Base-by-base conservation (phyloP, 139 green algal species). In the Desmodesmus armatus region DNA sequence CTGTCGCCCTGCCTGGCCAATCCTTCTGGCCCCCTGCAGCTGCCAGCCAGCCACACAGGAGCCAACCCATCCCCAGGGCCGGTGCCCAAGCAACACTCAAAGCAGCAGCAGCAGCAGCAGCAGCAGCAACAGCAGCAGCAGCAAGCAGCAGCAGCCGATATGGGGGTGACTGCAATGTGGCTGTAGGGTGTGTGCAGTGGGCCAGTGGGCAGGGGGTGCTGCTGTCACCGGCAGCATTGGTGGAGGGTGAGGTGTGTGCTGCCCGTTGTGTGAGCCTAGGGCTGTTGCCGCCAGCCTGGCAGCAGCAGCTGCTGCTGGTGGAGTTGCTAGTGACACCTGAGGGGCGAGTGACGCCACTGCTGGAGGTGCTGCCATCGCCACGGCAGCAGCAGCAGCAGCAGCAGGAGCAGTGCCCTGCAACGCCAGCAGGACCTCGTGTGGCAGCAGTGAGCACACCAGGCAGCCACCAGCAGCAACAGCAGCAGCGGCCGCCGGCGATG, bases 351-450 rank as follows among this genome's bases (percentile, higher is more conserved):
- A 23, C 31, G 7, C 60, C 15, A 39, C 70, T 55, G 70, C 70
- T n/a, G 70, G 23, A 23, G n/a, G 21, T 33, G 35, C 25, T 55
- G 23, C 37, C 55, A 23, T n/a, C 29, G 39, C 70, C 51, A n/a
- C 70, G 58, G 70, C 70, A 78, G 70, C 70, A 78, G 41, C 70
- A 78, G 39, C 70, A 78, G 41, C 33, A 74, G 66, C 66, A 74
- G 51, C 47, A 58, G 13, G 47, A 13, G 13, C 47, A 58, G 47
- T 58, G 47, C 47, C 13, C 17, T 15, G 17, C 13, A 23, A 15
- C 13, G 13, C 47, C 47, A 58, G 17, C 47, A 58, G 47, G 47
- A 58, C 17, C 13, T 23, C 47, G 47, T 58, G 47, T 15, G 17
- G 47, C 47, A 58, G n/a, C n/a, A 58, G 17, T 13, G 13, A 58